Conservation (phyloP, 2,329 filamentous ascomycete genomes). For the Lizonia empirigonia region DNA sequence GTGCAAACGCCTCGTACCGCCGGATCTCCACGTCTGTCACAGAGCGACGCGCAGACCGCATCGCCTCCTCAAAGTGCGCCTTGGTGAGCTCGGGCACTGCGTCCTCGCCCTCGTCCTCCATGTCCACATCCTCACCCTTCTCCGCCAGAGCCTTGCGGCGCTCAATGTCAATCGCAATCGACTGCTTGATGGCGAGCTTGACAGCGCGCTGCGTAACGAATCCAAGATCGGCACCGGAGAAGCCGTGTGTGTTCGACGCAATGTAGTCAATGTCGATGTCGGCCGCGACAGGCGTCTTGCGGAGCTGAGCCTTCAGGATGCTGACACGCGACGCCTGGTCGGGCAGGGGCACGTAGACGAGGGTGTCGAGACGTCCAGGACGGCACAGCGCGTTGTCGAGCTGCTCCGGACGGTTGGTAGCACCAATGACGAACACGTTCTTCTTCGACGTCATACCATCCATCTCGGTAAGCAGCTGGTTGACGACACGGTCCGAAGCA, state of each 20-base stretch:
- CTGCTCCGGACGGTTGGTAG: constrained; percentile 98
- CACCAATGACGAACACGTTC: constrained; percentile 99
- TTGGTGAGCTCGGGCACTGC: constrained; percentile 95
- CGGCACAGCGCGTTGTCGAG: constrained; percentile 97
- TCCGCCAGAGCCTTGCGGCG: constrained; percentile 88
- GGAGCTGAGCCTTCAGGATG: constrained; percentile 93
- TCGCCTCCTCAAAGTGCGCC: constrained; percentile 97
- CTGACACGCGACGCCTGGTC: constrained; percentile 87
- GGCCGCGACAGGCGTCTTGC: constrained; percentile 89
- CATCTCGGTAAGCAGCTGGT: constrained; percentile 99
- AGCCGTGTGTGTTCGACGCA: constrained; percentile 95
- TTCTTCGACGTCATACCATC: constrained; percentile 99
- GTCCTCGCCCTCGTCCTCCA: constrained; percentile 79
- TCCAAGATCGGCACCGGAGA: constrained; percentile 98
- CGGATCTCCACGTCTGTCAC: constrained; percentile 97
- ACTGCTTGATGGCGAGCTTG: constrained; percentile 99
- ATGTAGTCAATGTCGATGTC: constrained; percentile 93
- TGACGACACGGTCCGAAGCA: constrained; percentile 98
- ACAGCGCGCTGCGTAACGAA: constrained; percentile 99
- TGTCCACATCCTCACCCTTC: constrained; percentile 70
- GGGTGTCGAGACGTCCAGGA: constrained; percentile 96
- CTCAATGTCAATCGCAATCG: constrained; percentile 87
- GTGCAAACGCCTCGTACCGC: constrained; percentile 96
- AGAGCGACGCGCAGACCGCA: constrained; percentile 90
- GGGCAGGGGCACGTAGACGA: constrained; percentile 97